Percentiles rank a stretch among this genome's conserved stretches.
These are phyloP conservation scores for Solanum hybrid DNA, from an alignment of 305 asterid genomes.

Conservation along the genomic window DNA sequence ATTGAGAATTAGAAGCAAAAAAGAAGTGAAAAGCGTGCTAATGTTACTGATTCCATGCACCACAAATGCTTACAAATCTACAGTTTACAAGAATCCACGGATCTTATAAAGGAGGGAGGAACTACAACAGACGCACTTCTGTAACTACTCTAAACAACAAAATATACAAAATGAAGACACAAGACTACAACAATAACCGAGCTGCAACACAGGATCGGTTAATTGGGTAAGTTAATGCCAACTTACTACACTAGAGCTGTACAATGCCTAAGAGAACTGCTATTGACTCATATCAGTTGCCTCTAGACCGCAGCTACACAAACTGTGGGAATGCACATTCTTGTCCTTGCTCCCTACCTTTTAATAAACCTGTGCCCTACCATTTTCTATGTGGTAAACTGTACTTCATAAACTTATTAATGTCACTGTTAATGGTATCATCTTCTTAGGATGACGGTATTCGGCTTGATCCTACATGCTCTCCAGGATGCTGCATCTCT, in stretches of 20 bases:
- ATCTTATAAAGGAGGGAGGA: not conserved
- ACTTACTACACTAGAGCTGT: constrained; percentile 11
- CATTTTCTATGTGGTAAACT: constrained; percentile 12
- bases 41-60: not conserved
- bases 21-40: not conserved
- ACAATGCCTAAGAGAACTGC: constrained; percentile 7
- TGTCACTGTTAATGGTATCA: constrained; percentile 1
- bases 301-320: constrained; percentile 12
- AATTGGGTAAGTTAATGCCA: not conserved
- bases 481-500: constrained; percentile 7
- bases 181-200: constrained; percentile 3
- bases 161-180: constrained; percentile 5
- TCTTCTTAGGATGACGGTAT: not conserved
- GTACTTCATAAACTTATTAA: constrained; percentile 12
- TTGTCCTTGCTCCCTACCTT: not conserved
- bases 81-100: not conserved
- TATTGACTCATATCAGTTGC: not conserved
- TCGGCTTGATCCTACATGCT: not conserved
- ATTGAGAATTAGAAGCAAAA: not conserved
- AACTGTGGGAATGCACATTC: constrained; percentile 7
- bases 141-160: not conserved
- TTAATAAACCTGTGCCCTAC: constrained; percentile 3
- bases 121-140: not conserved
- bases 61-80: constrained; percentile 1
- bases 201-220: constrained; percentile 3